These are phyloP conservation scores for Aspergillus ochraceus DNA, from an alignment of 2,329 filamentous ascomycete genomes.

Conservation along the genomic window DNA sequence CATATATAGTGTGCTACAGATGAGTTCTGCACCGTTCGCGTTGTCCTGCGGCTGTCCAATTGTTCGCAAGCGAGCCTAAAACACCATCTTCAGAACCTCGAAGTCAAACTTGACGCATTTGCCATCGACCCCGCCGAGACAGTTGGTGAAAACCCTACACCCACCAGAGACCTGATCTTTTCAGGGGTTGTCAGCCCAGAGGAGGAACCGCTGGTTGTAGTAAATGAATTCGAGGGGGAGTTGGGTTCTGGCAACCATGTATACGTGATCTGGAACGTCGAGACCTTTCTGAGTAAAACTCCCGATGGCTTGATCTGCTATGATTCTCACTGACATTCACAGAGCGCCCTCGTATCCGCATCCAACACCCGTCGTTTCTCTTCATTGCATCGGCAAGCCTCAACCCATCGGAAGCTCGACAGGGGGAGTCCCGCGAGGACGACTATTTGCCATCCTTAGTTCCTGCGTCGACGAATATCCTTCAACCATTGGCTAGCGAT, in stretches of 20 bases:
- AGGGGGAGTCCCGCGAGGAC: slow-evolving; percentile 41
- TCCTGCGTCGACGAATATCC: slow-evolving; percentile 59
- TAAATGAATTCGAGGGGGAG: slow-evolving; percentile 44
- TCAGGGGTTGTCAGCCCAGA: slow-evolving; percentile 39
- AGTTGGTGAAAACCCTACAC: slow-evolving; percentile 40
- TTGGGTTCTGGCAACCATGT: slow-evolving; percentile 40
- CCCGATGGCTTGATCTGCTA: neutral
- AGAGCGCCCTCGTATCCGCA: slow-evolving; percentile 51
- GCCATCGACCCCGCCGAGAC: slow-evolving; percentile 42
- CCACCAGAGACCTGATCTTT: slow-evolving; percentile 44
- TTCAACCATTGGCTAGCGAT: slow-evolving; percentile 56
- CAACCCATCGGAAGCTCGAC: slow-evolving; percentile 43
- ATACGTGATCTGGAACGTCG: slow-evolving; percentile 47
- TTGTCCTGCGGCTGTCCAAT: slow-evolving; percentile 53
- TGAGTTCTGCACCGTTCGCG: slow-evolving; percentile 53
- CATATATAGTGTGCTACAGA: slow-evolving; percentile 50
- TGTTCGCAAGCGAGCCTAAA: slow-evolving; percentile 51
- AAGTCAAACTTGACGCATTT: slow-evolving; percentile 53
- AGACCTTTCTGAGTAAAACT: slow-evolving; percentile 42
- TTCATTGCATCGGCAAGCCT: slow-evolving; percentile 53
- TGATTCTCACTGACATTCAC: neutral
- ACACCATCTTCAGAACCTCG: slow-evolving; percentile 49
- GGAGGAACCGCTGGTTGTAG: slow-evolving; percentile 46
- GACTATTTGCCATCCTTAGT: slow-evolving; percentile 55
- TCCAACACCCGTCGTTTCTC: slow-evolving; percentile 57